These are phyloP conservation scores for Trichoderma asperelloides DNA, from an alignment of 495 filamentous ascomycete species.

Conservation along the genomic window DNA sequence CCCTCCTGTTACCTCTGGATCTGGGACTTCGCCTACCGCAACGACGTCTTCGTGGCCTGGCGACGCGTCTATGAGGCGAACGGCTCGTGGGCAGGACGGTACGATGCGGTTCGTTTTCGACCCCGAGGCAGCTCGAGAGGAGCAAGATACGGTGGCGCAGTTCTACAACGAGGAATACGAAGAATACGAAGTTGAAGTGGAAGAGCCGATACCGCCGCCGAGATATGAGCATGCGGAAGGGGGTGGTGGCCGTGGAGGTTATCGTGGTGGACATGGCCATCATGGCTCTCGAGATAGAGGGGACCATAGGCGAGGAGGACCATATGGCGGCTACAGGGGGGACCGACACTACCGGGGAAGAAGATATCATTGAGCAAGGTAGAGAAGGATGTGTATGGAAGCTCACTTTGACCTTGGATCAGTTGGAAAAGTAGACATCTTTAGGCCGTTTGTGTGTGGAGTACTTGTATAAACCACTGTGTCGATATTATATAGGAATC, in stretches of 20 bases:
- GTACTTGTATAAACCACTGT: too few relatives aligned
- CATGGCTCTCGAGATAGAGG: slow-evolving; percentile 24
- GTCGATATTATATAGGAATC: too few relatives aligned
- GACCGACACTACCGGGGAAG: slow-evolving; percentile 19
- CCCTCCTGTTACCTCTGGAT: slow-evolving; percentile 23
- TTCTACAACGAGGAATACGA: slow-evolving; percentile 72
- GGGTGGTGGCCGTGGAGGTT: background rate
- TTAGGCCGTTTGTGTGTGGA: too few relatives aligned
- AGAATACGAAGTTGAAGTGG: slow-evolving; percentile 61
- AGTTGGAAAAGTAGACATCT: too few relatives aligned
- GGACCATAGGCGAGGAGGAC: slow-evolving; percentile 17
- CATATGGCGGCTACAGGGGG: slow-evolving; percentile 20
- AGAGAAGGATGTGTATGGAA: background rate
- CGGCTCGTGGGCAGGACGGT: slow-evolving; percentile 54
- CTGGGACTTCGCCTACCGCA: slow-evolving; percentile 30
- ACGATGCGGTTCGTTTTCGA: slow-evolving; percentile 91
- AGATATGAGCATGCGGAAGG: slow-evolving; percentile 16
- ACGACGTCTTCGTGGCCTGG: slow-evolving; percentile 21
- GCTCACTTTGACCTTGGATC: background rate
- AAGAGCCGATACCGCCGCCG: slow-evolving; percentile 36
- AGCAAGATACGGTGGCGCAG: slow-evolving; percentile 56
- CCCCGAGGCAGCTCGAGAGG: slow-evolving; percentile 59
- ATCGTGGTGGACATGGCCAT: slow-evolving; percentile 13
- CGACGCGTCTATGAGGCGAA: slow-evolving; percentile 31
- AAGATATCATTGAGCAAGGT: slow-evolving; percentile 9